phyloP scores from a whole-genome alignment of 2,329 filamentous ascomycete genomes.

The Dactylellina leptospora region DNA sequence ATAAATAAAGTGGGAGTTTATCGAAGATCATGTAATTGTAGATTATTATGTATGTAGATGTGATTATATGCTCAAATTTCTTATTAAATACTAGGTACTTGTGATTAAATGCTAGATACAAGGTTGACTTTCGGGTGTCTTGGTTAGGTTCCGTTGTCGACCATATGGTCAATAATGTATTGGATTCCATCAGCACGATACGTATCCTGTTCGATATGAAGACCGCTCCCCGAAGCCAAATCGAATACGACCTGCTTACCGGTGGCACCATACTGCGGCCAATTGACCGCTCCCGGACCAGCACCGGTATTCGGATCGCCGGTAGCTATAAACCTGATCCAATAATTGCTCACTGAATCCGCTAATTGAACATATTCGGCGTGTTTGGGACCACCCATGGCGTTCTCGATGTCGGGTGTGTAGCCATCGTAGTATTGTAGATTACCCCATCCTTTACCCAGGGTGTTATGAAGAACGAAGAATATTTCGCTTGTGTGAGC shows the following conservation, averaged over 20 bases:
- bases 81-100: too few species aligned
- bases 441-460: not conserved
- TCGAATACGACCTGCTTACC: conserved; percentile 59
- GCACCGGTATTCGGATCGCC: not conserved
- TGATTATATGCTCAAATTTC: too few species aligned
- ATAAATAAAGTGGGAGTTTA: too few species aligned
- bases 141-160: conserved; percentile 8
- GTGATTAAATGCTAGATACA: not conserved
- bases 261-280: conserved; percentile 57
- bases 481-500: conserved; percentile 65
- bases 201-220: conserved; percentile 58
- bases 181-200: conserved; percentile 59
- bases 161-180: conserved; percentile 56
- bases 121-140: too few species aligned
- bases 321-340: conserved; percentile 5
- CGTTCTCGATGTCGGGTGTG: not conserved
- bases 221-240: conserved; percentile 56
- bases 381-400: not conserved
- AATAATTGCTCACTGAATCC: conserved; percentile 26
- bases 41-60: too few species aligned
- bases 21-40: too few species aligned
- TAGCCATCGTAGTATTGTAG: not conserved
- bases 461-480: conserved; percentile 58
- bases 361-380: not conserved
- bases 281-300: conserved; percentile 52